phyloP scores from a whole-genome alignment of 768 basidiomycete genomes.

The Russula foetens region DNA sequence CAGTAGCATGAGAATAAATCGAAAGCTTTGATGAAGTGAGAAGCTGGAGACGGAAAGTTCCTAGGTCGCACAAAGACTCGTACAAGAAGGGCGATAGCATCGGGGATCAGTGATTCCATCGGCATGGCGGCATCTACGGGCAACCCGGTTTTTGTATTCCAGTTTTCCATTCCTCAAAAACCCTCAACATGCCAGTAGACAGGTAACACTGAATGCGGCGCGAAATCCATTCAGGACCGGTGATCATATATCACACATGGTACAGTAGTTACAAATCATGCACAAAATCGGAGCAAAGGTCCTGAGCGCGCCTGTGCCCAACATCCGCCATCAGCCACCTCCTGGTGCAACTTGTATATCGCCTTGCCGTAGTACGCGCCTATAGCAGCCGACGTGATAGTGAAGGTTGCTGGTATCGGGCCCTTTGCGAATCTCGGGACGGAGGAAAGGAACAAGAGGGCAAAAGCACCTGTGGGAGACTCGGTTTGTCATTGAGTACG shows the following conservation, averaged over 20 bases:
- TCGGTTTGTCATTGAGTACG: too few species aligned
- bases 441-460: slow-evolving; percentile 64
- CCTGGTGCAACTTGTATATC: slow-evolving; percentile 16
- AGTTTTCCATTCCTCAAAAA: too few species aligned
- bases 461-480: slow-evolving; percentile 75
- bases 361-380: slow-evolving; percentile 53
- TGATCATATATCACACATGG: slow-evolving; percentile 10
- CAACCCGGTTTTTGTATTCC: too few species aligned
- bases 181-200: too few species aligned
- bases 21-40: too few species aligned
- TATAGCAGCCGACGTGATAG: slow-evolving; percentile 48
- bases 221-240: too few species aligned
- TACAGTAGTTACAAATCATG: neutral
- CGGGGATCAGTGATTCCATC: too few species aligned
- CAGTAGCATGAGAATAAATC: too few species aligned
- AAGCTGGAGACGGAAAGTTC: too few species aligned
- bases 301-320: neutral
- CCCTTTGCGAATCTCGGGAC: slow-evolving; percentile 61
- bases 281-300: neutral
- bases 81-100: too few species aligned
- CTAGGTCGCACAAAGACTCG: too few species aligned
- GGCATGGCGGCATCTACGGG: too few species aligned
- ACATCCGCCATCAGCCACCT: neutral
- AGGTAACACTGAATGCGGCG: neutral
- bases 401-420: slow-evolving; percentile 54